Base-by-base conservation (phyloP, 2,329 filamentous ascomycete genomes). In the Tetracladium maxilliforme region DNA sequence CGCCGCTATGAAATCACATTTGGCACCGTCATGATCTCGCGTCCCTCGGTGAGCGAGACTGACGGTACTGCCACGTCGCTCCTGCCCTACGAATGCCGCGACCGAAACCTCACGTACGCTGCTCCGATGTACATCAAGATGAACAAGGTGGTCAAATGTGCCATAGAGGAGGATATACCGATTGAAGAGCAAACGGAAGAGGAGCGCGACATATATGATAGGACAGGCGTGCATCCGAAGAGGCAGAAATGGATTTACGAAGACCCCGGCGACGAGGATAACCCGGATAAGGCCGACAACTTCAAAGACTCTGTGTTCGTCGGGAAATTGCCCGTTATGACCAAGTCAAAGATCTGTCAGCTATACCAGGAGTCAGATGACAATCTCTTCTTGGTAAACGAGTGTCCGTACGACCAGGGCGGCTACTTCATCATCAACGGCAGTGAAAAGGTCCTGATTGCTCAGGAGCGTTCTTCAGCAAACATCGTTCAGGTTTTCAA, bases 381-480 rank as follows among this genome's bases (percentile, higher is more conserved):
- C 26, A 77, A 81, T 24, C 64, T 98, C 3, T 95, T 92, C 48
- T 65, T 80, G 23, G 75, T 92, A 51, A 93, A 93, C 45, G 90
- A 98, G 54, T 98, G 90, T 39, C 90, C 90, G 1, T 98, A 94
- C 50, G 90, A 98, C 44, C 90, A 94, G 45, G 90, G 90, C 38
- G 90, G 90, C 37, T 98, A 98, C 54, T 98, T 98, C 46, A 83
- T 98, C 42, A 98, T 98, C 64, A 98, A 98, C 56, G 90, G 90
- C 21, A 92, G 82, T 52, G 90, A 98, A 48, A 98, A 98, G 63
- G 90, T 98, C 13, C 58, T 98, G 39, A 98, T 98, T 42, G 90
- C 90, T 2, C 90, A 98, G 49, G 90, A 98, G 53, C 79, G 90
- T 33, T 94, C 86, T 47, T 90, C 90, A 20, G 90, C 87, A 45